Evolutionary conservation across 179 eudicot genomes (phyloP).

Genomic region (Sideroxylon spinosum): DNA sequence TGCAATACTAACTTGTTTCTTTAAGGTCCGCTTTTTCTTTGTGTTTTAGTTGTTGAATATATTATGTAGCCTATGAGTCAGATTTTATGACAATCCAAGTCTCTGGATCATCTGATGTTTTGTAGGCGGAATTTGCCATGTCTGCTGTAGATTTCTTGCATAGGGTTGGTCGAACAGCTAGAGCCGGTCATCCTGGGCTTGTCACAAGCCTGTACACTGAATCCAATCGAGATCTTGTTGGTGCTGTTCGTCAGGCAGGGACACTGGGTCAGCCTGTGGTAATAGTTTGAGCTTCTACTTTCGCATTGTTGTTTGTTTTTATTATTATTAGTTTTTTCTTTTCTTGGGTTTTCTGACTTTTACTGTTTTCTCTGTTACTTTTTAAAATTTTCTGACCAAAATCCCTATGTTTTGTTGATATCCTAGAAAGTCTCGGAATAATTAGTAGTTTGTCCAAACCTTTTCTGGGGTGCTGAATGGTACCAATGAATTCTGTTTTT

Average conservation of each 20-base stretch:
- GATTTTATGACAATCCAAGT: slow-evolving; percentile 5
- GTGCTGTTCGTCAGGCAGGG: slow-evolving; percentile 85
- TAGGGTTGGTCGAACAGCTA: slow-evolving; percentile 93
- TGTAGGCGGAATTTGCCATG: slow-evolving; percentile 85
- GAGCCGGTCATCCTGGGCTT: slow-evolving; percentile 90
- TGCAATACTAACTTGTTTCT: background rate
- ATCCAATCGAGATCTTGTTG: slow-evolving; percentile 77
- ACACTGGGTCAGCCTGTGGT: slow-evolving; percentile 69
- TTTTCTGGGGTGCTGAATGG: background rate
- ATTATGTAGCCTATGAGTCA: background rate
- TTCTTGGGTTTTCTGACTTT: background rate
- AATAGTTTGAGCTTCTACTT: slow-evolving; percentile 19
- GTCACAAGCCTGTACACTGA: slow-evolving; percentile 79
- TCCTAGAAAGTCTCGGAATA: background rate
- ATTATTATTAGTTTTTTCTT: background rate
- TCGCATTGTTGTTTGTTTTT: too few species aligned
- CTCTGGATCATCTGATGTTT: slow-evolving; percentile 4
- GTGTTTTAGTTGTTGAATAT: background rate
- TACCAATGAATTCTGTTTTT: background rate
- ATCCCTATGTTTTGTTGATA: background rate
- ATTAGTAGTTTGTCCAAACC: background rate
- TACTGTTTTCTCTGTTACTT: background rate
- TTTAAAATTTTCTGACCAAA: background rate
- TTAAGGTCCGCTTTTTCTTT: background rate
- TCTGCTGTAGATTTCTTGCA: slow-evolving; percentile 96